Evolutionary conservation across 1,284 basidiomycete species (phyloP), one percentile per base, ranked within the genome.

Genomic region (Ceratorhiza oryzae-sativae): DNA sequence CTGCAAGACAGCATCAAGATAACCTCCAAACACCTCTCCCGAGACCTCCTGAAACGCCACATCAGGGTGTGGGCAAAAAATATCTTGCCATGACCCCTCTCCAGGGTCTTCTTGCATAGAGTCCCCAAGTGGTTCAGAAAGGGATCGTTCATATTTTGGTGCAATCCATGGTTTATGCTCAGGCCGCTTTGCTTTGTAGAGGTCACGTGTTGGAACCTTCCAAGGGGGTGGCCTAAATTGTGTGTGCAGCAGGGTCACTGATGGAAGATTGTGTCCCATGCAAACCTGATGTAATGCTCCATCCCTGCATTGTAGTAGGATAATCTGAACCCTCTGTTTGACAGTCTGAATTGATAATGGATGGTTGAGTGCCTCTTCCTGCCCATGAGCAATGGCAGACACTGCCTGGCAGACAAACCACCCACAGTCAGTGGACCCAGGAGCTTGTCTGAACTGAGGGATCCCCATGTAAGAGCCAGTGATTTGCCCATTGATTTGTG

Each of bases 391-490:
- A 8, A 62, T 18, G 2, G 60, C 60, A 6, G 60, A 62, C 13
- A 62, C 18, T 2, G 60, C 60, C 34, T 62, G 60, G 25, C 60
- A 62, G 6, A 62, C 45, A 62, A 34, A 62, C 15, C 18, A 62
- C 3, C 60, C 60, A 48, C 60, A 62, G 30, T 62, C 45, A 10
- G 60, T 62, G n/a, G 41, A 30, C 12, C 60, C 60, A 62, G 60
- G 15, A 15, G 20, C 25, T 27, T 48, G 60, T 8, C 18, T 23
- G n/a, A 15, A 62, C 15, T 42, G 23, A 30, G 41, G 27, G 9
- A 62, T 48, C 9, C 4, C 15, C 41, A 23, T 5, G 15, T 48
- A 48, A 10, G 3, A 15, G 18, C 60, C 41, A 48, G 60, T 48
- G 41, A 62, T 62, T 3, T 46, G n/a, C 23, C 60, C 60, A 32